Conservation (phyloP, 2,329 filamentous ascomycete species). For the Scopulariopsis brevicaulis region DNA sequence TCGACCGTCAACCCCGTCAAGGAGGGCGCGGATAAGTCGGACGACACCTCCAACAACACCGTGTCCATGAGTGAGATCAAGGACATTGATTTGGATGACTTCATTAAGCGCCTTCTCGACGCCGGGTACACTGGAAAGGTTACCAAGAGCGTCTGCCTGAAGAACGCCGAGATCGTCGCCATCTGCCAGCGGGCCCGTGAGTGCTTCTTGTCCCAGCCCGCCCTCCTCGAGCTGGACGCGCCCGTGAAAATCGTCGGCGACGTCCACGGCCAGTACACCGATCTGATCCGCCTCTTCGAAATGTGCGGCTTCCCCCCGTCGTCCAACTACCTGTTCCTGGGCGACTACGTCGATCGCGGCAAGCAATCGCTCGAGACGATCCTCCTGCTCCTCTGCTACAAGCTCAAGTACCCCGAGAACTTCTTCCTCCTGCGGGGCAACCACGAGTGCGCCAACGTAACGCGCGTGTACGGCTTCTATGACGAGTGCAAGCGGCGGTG, state of each 20-base stretch:
- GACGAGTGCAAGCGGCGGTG: conserved; percentile 94
- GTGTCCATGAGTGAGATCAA: conserved; percentile 88
- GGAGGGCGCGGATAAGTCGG: conserved; percentile 11
- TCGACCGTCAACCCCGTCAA: conserved; percentile 57
- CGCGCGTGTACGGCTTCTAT: conserved; percentile 92
- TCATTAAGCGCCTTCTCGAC: conserved; percentile 88
- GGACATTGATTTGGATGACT: conserved; percentile 89
- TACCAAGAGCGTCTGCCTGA: conserved; percentile 92
- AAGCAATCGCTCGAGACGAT: conserved; percentile 96
- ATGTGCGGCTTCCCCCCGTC: conserved; percentile 95
- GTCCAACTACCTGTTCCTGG: conserved; percentile 87
- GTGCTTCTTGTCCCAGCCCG: conserved; percentile 82
- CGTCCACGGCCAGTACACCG: conserved; percentile 93
- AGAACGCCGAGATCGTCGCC: conserved; percentile 93
- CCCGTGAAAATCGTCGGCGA: conserved; percentile 98
- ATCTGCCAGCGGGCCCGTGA: conserved; percentile 87
- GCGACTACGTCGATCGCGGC: conserved; percentile 92
- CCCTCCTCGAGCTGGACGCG: conserved; percentile 80
- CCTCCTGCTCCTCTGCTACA: conserved; percentile 84
- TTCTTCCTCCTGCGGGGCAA: conserved; percentile 93
- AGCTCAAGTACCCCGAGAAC: conserved; percentile 94
- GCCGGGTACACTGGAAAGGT: conserved; percentile 94
- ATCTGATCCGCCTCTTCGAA: conserved; percentile 92
- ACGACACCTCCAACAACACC: conserved; percentile 31
- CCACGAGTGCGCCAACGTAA: conserved; percentile 94